phyloP scores from a whole-genome alignment of 1,139 yeast species.

The Suhomyces coccinellae region DNA sequence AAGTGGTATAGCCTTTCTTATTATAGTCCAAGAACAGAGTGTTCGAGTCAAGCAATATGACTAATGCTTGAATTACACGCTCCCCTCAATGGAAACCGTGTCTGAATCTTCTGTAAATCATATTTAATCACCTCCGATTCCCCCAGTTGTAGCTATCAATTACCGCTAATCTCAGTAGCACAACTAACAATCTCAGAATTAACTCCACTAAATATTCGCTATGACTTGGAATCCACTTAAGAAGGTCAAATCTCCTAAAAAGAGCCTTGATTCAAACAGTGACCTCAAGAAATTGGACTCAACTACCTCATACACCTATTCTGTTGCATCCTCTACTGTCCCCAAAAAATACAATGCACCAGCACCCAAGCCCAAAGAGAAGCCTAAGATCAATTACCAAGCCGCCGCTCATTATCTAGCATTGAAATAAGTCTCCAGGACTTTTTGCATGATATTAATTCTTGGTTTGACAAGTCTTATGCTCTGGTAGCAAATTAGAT shows the following conservation, averaged over 20 bases:
- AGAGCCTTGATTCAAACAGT: no score
- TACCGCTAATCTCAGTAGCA: neutral
- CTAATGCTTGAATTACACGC: no score
- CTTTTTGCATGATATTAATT: neutral
- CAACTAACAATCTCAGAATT: neutral
- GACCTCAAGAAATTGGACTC: conserved; percentile 4
- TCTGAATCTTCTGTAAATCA: no score
- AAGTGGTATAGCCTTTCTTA: no score
- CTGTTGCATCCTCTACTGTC: conserved; percentile 2
- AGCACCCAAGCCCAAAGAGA: neutral
- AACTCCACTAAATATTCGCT: neutral
- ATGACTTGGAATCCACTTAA: conserved; percentile 3
- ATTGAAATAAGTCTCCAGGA: neutral
- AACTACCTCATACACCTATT: conserved; percentile 3
- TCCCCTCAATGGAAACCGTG: no score
- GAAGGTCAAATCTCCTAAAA: conserved; percentile 1
- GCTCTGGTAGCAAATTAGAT: neutral
- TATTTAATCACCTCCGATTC: no score
- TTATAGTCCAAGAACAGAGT: no score
- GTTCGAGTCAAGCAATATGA: no score
- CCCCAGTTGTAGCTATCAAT: neutral
- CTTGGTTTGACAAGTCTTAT: neutral
- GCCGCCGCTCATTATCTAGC: conserved; percentile 5
- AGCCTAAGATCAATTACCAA: conserved; percentile 2
- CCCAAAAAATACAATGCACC: neutral